phyloP scores from a whole-genome alignment of 768 basidiomycete genomes.

The Pisolithus sp. region DNA sequence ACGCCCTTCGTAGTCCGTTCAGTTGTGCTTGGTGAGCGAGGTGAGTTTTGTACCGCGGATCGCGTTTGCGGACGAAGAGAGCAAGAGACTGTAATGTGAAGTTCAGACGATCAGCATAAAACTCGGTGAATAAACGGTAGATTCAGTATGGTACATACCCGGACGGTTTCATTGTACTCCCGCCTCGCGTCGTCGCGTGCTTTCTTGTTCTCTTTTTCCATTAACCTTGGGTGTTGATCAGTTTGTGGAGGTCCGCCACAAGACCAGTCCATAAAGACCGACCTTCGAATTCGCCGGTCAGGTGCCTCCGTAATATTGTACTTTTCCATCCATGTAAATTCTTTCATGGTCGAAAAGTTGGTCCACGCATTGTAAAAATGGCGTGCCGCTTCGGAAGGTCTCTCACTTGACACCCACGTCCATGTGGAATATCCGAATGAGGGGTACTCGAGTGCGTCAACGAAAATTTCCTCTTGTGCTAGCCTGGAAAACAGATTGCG shows the following conservation, averaged over 20 bases:
- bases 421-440: constrained; percentile 78
- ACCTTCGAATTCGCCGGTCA: constrained; percentile 80
- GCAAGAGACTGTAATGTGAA: constrained; percentile 52
- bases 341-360: constrained; percentile 81
- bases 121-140: not conserved
- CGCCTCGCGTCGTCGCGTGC: constrained; percentile 77
- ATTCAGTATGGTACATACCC: constrained; percentile 43
- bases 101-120: not conserved
- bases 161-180: constrained; percentile 89
- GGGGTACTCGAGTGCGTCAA: constrained; percentile 54
- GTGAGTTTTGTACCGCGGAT: constrained; percentile 77
- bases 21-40: constrained; percentile 42
- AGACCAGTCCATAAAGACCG: constrained; percentile 7
- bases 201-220: constrained; percentile 97
- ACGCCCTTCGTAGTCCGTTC: constrained; percentile 21
- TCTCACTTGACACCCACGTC: constrained; percentile 53
- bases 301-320: constrained; percentile 84
- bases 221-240: constrained; percentile 43
- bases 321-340: constrained; percentile 81
- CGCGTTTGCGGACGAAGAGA: constrained; percentile 76
- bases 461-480: constrained; percentile 62
- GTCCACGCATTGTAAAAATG: constrained; percentile 83
- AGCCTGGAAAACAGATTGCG: constrained; percentile 81
- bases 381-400: constrained; percentile 46
- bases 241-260: not conserved